Conservation (phyloP, 352 stramenopile genomes). For the Phytopythium boreale region DNA sequence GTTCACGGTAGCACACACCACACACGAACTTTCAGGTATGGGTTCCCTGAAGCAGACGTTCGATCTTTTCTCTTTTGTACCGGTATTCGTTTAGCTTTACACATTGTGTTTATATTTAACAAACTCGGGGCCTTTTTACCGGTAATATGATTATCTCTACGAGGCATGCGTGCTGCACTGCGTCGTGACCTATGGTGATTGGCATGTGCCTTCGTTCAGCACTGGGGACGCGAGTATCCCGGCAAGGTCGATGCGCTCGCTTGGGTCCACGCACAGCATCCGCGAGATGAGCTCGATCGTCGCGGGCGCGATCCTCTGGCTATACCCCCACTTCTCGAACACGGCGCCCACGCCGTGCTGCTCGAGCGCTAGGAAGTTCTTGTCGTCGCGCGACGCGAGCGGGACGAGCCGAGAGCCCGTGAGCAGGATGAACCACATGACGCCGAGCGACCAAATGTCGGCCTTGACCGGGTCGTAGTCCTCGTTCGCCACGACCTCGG, state of each 20-base stretch:
- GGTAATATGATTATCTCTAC: not conserved
- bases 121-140: not conserved
- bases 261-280: constrained; percentile 25
- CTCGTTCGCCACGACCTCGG: constrained; percentile 26
- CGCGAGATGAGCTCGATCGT: constrained; percentile 18
- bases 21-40: no score
- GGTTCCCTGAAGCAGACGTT: no score
- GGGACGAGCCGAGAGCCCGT: constrained; percentile 40
- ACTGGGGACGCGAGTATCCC: constrained; percentile 8
- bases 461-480: constrained; percentile 36
- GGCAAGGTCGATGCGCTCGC: constrained; percentile 12
- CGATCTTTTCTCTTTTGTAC: no score
- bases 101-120: not conserved
- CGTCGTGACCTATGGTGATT: not conserved
- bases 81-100: no score
- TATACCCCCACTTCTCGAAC: constrained; percentile 32
- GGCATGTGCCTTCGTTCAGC: not conserved
- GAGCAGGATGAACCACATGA: constrained; percentile 66
- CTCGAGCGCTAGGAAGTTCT: constrained; percentile 22
- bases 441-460: constrained; percentile 67
- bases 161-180: no score
- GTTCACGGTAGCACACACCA: no score
- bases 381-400: constrained; percentile 25
- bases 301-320: constrained; percentile 2
- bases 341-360: constrained; percentile 37